A percentile compares a stretch with the other conserved stretches of the same genome.
phyloP scores from a whole-genome alignment of 306 rosid species.

The Prinsepia uniflora region DNA sequence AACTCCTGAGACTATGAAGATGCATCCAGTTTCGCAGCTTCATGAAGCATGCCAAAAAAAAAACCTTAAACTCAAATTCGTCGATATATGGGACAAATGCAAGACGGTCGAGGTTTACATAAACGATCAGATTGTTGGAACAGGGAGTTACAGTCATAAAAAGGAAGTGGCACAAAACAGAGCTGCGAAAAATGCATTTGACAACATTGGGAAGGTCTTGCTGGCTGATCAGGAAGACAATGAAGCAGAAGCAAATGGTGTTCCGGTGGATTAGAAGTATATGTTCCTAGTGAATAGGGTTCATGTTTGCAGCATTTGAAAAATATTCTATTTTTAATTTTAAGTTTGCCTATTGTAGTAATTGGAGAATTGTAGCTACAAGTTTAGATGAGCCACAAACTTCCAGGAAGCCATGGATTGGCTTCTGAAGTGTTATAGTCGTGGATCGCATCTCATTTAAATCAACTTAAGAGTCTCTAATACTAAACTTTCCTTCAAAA shows the following conservation, averaged over 20 bases:
- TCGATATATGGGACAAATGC: slow-evolving; percentile 38
- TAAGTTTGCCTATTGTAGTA: too few species aligned
- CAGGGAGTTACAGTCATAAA: slow-evolving; percentile 25
- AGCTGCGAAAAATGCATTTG: slow-evolving; percentile 56
- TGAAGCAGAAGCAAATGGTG: not conserved
- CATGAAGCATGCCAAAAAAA: slow-evolving; percentile 49
- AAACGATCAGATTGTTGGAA: slow-evolving; percentile 33
- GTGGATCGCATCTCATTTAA: too few species aligned
- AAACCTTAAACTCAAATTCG: slow-evolving; percentile 27
- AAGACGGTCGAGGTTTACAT: slow-evolving; percentile 30
- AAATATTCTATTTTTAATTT: too few species aligned
- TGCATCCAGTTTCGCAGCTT: slow-evolving; percentile 44
- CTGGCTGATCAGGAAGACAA: not conserved
- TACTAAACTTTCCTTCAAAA: too few species aligned
- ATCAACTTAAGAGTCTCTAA: too few species aligned
- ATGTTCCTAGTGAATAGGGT: too few species aligned
- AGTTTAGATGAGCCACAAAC: too few species aligned
- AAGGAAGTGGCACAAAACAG: slow-evolving; percentile 52
- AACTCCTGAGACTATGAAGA: slow-evolving; percentile 24
- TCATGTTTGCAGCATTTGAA: too few species aligned
- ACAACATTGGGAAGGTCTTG: slow-evolving; percentile 27
- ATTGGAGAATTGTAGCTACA: too few species aligned
- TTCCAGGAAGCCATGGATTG: too few species aligned
- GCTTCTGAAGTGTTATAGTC: too few species aligned
- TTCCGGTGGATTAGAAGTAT: not conserved